phyloP scores from a whole-genome alignment of 345 rosid species.

The Brassica juncea region DNA sequence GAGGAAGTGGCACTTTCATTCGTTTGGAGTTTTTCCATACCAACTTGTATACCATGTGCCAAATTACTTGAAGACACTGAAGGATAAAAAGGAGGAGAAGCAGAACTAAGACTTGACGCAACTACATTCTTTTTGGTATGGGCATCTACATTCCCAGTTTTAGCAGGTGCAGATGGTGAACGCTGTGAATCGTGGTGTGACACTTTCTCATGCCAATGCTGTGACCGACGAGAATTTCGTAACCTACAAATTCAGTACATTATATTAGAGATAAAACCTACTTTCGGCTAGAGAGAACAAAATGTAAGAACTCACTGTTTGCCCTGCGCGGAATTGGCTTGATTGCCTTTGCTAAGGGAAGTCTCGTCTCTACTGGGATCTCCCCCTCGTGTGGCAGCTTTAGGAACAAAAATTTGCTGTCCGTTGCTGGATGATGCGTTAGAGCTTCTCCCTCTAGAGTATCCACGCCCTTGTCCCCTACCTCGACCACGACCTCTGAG shows the following conservation, averaged over 20 bases:
- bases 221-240: conserved; percentile 26
- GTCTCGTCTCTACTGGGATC: conserved; percentile 69
- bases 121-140: conserved; percentile 51
- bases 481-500: conserved; percentile 63
- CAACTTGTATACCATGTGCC: conserved; percentile 57
- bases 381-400: conserved; percentile 63
- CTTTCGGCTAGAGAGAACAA: not conserved
- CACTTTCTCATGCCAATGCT: conserved; percentile 52
- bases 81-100: conserved; percentile 98
- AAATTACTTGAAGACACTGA: conserved; percentile 65
- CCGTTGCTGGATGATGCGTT: conserved; percentile 48
- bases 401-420: conserved; percentile 57
- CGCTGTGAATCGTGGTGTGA: conserved; percentile 50
- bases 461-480: conserved; percentile 56
- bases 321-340: conserved; percentile 50
- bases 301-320: conserved; percentile 56
- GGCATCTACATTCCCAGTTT: conserved; percentile 47
- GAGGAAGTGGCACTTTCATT: conserved; percentile 48
- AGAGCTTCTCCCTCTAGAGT: conserved; percentile 58
- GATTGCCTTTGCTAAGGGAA: conserved; percentile 52
- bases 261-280: conserved; percentile 7
- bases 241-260: conserved; percentile 40
- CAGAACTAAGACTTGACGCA: conserved; percentile 80
- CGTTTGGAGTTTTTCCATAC: conserved; percentile 60
- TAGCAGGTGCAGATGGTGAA: conserved; percentile 42